Base-by-base conservation (phyloP, 139 green algal genomes). In the Volvox reticuliferus region DNA sequence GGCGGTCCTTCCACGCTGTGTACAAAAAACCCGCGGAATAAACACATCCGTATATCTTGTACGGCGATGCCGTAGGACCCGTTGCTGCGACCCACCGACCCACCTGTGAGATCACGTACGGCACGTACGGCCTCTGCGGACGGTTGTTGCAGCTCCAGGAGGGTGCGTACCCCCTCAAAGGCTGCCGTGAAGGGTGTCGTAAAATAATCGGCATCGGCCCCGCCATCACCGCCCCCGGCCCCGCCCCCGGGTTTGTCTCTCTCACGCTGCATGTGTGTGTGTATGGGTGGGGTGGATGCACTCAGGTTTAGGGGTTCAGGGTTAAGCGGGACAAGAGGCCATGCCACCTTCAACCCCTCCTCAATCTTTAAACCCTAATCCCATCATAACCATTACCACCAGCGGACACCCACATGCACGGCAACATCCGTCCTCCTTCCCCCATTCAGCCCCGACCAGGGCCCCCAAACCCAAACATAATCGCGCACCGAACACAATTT, bases 81-180 rank as follows among this genome's bases (percentile, higher is more conserved):
- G 62, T 17, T 19, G 17, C 14, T n/a, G 17, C 71, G 1, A 14
- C 20, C 26, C 26, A 79, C 71, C 6, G 21, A 79, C 78, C 78
- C 78, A 84, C 78, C 78, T 20, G 78, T 81, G 18, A 80, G 12
- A 68, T 88, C 83, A 16, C 83, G 35, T n/a, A 88, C 67, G 21
- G 83, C 28, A 71, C 71, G 71, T 73, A 88, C 36, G 24, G 67
- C 83, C 83, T 88, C 83, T 1, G 67, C 83, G 24, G 63, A 69
- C 5, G 83, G 83, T 17, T 61, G 83, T 44, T 80, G 83, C 67
- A 88, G 83, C 61, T 88, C 83, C 83, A 88, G 35, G 36, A 88
- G 83, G 9, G 83, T 88, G 9, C 67, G 36, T 9, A 88, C 83
- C 5, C 67, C 83, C 67, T 88, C 83, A 68, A 88, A 88, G 9